Evolutionary conservation across 2,329 filamentous ascomycete species (phyloP).

Genomic region (Gliomastix tumulicola): DNA sequence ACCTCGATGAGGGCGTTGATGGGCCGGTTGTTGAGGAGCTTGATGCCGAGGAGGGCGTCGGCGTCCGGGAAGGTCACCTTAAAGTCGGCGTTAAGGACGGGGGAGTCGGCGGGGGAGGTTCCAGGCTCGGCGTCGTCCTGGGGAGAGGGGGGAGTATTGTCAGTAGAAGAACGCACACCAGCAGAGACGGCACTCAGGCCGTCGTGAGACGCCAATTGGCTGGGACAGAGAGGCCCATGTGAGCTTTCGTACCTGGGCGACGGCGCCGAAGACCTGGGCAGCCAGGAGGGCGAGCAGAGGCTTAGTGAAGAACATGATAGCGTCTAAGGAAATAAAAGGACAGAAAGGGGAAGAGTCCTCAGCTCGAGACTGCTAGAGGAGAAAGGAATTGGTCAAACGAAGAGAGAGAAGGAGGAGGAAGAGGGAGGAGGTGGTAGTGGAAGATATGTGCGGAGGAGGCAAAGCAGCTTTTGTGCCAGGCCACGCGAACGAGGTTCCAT

Average conservation of each 20-base stretch:
- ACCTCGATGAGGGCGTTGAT: constrained; percentile 79
- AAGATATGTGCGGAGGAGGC: constrained; percentile 41
- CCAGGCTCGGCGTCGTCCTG: constrained; percentile 10
- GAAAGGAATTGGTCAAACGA: too few species aligned
- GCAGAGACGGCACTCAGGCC: not conserved
- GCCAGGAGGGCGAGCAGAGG: constrained; percentile 67
- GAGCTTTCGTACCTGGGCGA: constrained; percentile 50
- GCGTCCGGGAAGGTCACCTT: constrained; percentile 57
- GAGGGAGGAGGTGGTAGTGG: too few species aligned
- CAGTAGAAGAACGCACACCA: not conserved
- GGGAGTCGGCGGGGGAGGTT: constrained; percentile 12
- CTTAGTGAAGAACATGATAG: constrained; percentile 65
- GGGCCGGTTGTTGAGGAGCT: constrained; percentile 86
- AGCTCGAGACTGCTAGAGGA: constrained; percentile 5
- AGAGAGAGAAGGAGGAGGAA: too few species aligned
- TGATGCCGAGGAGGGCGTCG: constrained; percentile 91
- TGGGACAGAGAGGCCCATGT: not conserved
- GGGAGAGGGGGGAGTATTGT: not conserved
- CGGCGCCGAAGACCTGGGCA: constrained; percentile 57
- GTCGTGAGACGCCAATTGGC: not conserved
- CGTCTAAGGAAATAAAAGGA: constrained; percentile 8
- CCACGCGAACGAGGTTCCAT: too few species aligned
- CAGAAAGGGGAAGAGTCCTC: not conserved
- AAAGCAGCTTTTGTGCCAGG: constrained; percentile 48
- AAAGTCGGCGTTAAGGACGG: constrained; percentile 53